A percentile compares a stretch with the other conserved stretches of the same genome.
Evolutionary conservation across 2,329 filamentous ascomycete species (phyloP).

Genomic region (Sporothrix mexicana): DNA sequence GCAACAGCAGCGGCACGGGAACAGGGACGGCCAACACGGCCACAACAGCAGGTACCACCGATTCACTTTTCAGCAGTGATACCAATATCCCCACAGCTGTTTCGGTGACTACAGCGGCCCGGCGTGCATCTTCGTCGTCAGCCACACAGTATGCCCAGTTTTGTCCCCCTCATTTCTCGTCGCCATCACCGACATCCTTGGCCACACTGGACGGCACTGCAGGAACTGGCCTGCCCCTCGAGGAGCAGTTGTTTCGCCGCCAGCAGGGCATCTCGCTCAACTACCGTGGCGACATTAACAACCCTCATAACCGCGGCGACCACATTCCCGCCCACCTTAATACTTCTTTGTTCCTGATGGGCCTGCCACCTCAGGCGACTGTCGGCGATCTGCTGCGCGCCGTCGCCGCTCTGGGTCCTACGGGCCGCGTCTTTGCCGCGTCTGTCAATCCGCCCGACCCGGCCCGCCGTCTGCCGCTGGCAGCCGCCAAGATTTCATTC

Average conservation of each 20-base stretch:
- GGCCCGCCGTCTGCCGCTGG: conserved; percentile 32
- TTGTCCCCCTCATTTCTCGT: neutral
- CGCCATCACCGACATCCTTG: neutral
- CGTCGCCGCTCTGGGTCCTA: conserved; percentile 33
- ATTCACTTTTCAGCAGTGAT: neutral
- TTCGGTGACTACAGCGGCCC: neutral
- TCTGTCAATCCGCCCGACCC: conserved; percentile 36
- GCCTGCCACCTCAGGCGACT: conserved; percentile 31
- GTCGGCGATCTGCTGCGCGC: conserved; percentile 36
- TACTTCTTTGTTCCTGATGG: conserved; percentile 36
- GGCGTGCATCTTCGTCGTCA: neutral
- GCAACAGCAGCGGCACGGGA: conserved; percentile 27
- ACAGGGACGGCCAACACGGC: conserved; percentile 3
- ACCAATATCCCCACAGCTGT: neutral
- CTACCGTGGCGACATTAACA: conserved; percentile 37
- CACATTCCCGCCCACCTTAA: conserved; percentile 35
- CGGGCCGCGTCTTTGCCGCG: conserved; percentile 35
- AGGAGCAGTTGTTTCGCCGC: conserved; percentile 33
- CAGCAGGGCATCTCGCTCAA: conserved; percentile 36
- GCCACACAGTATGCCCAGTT: neutral
- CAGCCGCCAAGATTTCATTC: conserved; percentile 36
- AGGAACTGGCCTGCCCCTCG: conserved; percentile 15
- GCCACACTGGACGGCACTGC: neutral
- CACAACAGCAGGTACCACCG: neutral
- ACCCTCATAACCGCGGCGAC: conserved; percentile 37